Conservation (phyloP, 1,284 basidiomycete species). For the Pseudozyma hubeiensis region DNA sequence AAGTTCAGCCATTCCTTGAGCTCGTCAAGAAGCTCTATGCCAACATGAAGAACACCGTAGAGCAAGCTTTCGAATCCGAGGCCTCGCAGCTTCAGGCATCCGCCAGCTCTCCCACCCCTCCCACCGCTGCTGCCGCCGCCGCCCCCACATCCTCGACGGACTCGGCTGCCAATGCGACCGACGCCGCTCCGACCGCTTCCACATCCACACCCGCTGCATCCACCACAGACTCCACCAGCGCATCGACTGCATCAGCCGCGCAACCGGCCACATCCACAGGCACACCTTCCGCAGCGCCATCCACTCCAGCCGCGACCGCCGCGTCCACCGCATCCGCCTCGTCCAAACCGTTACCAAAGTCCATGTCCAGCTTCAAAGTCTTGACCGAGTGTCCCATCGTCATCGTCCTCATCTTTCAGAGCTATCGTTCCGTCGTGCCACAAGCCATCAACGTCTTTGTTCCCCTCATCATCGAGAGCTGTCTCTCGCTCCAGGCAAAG, state of each 20-base stretch:
- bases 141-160: slow-evolving; percentile 3
- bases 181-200: slow-evolving; percentile 8
- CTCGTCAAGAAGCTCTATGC: slow-evolving; percentile 80
- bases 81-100: slow-evolving; percentile 34
- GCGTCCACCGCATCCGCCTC: slow-evolving; percentile 6
- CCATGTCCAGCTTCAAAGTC: slow-evolving; percentile 84
- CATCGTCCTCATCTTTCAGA: slow-evolving; percentile 90
- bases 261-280: slow-evolving; percentile 7
- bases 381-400: slow-evolving; percentile 93
- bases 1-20: slow-evolving; percentile 83
- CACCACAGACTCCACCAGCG: slow-evolving; percentile 6
- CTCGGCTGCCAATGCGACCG: slow-evolving; percentile 11
- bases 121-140: slow-evolving; percentile 12
- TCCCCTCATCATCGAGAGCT: slow-evolving; percentile 70
- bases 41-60: slow-evolving; percentile 81
- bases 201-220: slow-evolving; percentile 5
- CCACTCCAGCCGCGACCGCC: slow-evolving; percentile 1
- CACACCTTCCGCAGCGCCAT: slow-evolving; percentile 9
- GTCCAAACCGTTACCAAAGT: slow-evolving; percentile 59
- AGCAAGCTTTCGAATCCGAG: slow-evolving; percentile 76
- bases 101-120: slow-evolving; percentile 13
- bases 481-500: slow-evolving; percentile 74
- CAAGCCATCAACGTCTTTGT: slow-evolving; percentile 81
- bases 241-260: slow-evolving; percentile 9
- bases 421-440: slow-evolving; percentile 76